Conservation (phyloP, 1,284 basidiomycete species). For the Kalmanozyma brasiliensis region DNA sequence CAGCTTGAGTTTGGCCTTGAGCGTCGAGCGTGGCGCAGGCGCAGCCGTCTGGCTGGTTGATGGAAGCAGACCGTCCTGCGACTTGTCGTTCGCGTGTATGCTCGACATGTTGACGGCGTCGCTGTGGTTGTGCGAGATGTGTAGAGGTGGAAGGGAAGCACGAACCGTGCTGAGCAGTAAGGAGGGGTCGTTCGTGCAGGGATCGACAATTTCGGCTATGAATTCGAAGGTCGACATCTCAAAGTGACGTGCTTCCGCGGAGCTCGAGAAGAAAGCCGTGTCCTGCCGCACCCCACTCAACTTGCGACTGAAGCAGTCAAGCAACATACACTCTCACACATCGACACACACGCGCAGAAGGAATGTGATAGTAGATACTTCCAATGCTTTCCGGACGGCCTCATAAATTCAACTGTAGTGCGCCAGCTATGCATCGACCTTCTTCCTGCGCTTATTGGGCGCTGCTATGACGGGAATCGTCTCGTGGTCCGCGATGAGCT, state of each 20-base stretch:
- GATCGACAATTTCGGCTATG: not conserved
- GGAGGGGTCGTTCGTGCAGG: not conserved
- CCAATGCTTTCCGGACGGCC: no score
- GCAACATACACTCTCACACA: no score
- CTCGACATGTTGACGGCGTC: not conserved
- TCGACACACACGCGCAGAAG: no score
- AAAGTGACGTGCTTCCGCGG: no score
- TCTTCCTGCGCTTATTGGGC: constrained; percentile 14
- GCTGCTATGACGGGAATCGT: constrained; percentile 21
- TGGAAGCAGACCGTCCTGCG: constrained; percentile 11
- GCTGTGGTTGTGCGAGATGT: no score
- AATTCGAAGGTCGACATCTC: no score
- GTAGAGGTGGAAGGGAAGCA: not conserved
- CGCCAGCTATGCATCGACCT: not conserved
- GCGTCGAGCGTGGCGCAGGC: not conserved
- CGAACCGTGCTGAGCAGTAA: no score
- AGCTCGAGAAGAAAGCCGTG: not conserved
- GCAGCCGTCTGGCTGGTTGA: not conserved
- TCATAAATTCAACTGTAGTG: no score
- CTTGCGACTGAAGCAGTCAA: no score
- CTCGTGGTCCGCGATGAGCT: constrained; percentile 38
- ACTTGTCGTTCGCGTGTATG: constrained; percentile 3
- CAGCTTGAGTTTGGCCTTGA: not conserved
- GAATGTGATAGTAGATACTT: no score
- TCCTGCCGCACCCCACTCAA: no score